phyloP scores from a whole-genome alignment of 306 rosid genomes.

The Acacia acuminata region DNA sequence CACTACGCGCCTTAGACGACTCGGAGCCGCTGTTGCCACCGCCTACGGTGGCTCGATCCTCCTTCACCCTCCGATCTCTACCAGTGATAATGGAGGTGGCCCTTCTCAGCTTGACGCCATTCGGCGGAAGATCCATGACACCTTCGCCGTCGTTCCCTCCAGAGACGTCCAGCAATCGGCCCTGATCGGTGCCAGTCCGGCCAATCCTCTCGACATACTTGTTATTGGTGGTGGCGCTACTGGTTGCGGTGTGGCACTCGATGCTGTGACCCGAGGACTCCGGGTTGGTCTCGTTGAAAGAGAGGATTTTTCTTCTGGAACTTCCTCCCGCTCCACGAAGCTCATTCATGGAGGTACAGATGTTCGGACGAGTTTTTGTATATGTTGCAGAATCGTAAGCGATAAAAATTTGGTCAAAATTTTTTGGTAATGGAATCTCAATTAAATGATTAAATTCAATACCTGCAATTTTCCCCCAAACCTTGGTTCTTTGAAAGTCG shows the following conservation, averaged over 20 bases:
- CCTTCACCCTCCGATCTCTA: conserved; percentile 49
- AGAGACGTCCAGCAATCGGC: conserved; percentile 68
- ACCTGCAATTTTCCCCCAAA: not conserved
- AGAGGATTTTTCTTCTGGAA: conserved; percentile 93
- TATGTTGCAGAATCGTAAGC: not conserved
- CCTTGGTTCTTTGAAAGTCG: not conserved
- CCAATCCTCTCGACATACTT: conserved; percentile 81
- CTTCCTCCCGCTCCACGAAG: conserved; percentile 97
- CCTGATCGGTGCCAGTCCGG: conserved; percentile 56
- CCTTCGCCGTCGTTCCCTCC: conserved; percentile 59
- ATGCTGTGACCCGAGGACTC: conserved; percentile 90
- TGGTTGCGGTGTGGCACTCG: conserved; percentile 81
- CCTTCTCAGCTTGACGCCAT: conserved; percentile 37
- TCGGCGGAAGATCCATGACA: conserved; percentile 58
- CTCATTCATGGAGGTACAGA: conserved; percentile 92
- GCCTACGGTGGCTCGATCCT: conserved; percentile 59
- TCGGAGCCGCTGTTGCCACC: conserved; percentile 52
- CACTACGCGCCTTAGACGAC: conserved; percentile 60
- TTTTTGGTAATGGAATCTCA: not conserved
- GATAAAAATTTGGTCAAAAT: not conserved
- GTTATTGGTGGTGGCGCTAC: conserved; percentile 99
- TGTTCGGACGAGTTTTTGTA: not conserved
- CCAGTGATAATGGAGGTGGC: conserved; percentile 49
- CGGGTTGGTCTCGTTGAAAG: conserved; percentile 95
- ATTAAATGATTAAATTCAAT: not conserved